Evolutionary conservation across 2,329 filamentous ascomycete species (phyloP).

Genomic region (Thelonectria discophora): DNA sequence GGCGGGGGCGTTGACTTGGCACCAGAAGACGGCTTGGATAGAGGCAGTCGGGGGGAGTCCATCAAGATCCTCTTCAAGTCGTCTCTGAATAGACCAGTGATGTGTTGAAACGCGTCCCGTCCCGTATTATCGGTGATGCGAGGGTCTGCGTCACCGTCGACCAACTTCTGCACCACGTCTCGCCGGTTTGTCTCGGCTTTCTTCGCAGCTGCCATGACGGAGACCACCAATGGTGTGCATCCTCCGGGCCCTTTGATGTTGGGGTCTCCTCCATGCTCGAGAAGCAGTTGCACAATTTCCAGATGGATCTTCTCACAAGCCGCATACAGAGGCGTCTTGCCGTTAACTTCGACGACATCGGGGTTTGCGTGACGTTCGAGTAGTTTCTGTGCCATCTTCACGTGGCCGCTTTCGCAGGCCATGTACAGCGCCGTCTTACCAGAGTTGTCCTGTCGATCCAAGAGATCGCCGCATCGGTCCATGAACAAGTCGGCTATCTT

Average conservation of each 20-base stretch:
- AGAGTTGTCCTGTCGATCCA: constrained; percentile 10
- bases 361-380: constrained; percentile 5
- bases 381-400: constrained; percentile 13
- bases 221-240: background rate
- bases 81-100: background rate
- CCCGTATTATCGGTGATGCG: background rate
- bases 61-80: constrained; percentile 3
- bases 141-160: constrained; percentile 1
- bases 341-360: constrained; percentile 8
- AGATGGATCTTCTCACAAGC: constrained; percentile 3
- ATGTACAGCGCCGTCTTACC: constrained; percentile 19
- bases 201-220: constrained; percentile 11
- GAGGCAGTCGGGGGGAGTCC: background rate
- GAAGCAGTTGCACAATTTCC: constrained; percentile 2
- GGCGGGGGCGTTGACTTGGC: background rate
- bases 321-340: constrained; percentile 9
- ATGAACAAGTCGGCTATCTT: constrained; percentile 6
- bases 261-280: background rate
- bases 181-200: background rate
- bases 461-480: background rate
- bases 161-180: constrained; percentile 2
- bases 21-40: background rate
- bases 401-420: constrained; percentile 15
- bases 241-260: constrained; percentile 5
- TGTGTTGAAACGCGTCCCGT: constrained; percentile 1